These are phyloP conservation scores for Gnomoniopsis smithogilvyi DNA, from an alignment of 2,329 filamentous ascomycete species.

Conservation along the genomic window DNA sequence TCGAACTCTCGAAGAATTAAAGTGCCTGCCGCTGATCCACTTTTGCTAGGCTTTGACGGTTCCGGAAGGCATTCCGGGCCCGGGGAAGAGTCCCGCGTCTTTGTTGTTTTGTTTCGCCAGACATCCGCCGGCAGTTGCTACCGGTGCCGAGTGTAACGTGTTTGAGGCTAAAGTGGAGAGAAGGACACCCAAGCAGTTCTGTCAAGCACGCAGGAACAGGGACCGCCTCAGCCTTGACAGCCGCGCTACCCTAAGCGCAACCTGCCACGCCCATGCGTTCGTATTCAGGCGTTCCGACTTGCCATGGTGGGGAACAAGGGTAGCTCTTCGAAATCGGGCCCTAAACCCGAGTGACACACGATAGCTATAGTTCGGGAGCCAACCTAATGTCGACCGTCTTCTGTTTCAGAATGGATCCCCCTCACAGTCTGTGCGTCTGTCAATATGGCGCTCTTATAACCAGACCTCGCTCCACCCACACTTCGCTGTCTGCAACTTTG, in stretches of 20 bases:
- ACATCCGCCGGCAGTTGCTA: neutral
- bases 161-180: neutral
- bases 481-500: neutral
- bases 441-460: conserved; percentile 7
- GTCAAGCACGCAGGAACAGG: neutral
- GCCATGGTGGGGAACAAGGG: neutral
- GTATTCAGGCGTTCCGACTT: neutral
- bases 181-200: neutral
- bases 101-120: neutral
- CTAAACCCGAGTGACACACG: neutral
- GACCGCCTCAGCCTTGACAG: neutral
- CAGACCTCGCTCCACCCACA: conserved; percentile 8
- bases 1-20: neutral
- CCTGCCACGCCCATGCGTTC: neutral
- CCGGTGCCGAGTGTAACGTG: neutral
- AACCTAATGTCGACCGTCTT: conserved; percentile 2
- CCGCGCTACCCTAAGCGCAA: neutral
- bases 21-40: neutral
- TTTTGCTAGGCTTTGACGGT: neutral
- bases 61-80: neutral
- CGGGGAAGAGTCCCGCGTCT: neutral
- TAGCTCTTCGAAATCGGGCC: neutral
- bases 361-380: neutral
- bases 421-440: conserved; percentile 16
- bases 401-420: conserved; percentile 12